Percentiles rank a stretch among this genome's conserved stretches.
Evolutionary conservation across 805 yeast species (phyloP).

Genomic region (Maudiozyma bulderi): DNA sequence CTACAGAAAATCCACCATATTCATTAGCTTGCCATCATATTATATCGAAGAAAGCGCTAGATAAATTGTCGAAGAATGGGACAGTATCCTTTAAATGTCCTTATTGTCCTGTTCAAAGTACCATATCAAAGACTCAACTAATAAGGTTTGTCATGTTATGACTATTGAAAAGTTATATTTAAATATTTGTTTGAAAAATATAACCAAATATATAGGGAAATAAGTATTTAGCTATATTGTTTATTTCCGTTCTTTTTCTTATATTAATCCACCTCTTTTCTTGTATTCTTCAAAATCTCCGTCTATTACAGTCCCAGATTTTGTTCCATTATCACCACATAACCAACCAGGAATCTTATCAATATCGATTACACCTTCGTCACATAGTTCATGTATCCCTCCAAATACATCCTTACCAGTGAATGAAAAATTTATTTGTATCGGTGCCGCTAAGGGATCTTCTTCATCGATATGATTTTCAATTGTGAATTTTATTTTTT

Average conservation of each 20-base stretch:
- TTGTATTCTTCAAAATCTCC: conserved; percentile 26
- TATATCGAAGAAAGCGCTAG: conserved; percentile 44
- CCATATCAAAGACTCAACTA: conserved; percentile 35
- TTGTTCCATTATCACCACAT: conserved; percentile 61
- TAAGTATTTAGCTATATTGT: no score
- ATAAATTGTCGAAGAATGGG: conserved; percentile 35
- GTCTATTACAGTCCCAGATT: conserved; percentile 38
- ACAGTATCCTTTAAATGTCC: conserved; percentile 56
- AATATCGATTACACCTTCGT: conserved; percentile 39
- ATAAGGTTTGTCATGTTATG: conserved; percentile 34
- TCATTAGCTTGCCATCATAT: conserved; percentile 57
- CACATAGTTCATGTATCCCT: conserved; percentile 63
- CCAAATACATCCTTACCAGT: conserved; percentile 68
- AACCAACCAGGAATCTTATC: conserved; percentile 63
- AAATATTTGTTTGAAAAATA: neutral
- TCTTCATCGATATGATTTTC: conserved; percentile 6
- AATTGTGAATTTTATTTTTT: conserved; percentile 36
- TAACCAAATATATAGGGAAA: no score
- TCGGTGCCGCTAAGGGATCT: conserved; percentile 7
- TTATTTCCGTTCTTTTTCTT: neutral
- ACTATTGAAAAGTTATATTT: neutral
- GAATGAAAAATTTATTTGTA: conserved; percentile 30
- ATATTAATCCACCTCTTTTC: conserved; percentile 16
- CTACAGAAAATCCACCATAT: conserved; percentile 52
- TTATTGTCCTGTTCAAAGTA: conserved; percentile 50